Conservation (phyloP, 1,139 yeast species). For the Suhomyces anneliseae region DNA sequence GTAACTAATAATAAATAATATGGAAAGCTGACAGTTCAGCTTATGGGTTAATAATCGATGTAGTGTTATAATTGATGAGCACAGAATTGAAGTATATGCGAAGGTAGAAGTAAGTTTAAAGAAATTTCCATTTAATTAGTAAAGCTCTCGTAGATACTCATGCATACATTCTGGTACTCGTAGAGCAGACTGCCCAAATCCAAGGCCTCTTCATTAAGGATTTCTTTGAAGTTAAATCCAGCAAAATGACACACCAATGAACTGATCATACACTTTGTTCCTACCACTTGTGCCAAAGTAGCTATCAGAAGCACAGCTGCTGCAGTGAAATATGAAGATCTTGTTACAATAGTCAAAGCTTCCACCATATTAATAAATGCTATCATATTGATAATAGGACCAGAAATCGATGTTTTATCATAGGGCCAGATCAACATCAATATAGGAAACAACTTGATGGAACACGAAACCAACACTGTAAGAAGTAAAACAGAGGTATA, state of each 20-base stretch:
- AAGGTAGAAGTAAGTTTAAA: too few relatives aligned
- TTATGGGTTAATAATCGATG: too few relatives aligned
- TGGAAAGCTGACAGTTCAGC: too few relatives aligned
- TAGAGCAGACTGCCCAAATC: conserved; percentile 1
- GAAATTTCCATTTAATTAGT: background rate
- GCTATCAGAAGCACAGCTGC: conserved; percentile 17
- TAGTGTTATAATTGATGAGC: too few relatives aligned
- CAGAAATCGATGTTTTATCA: conserved; percentile 66
- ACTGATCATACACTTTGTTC: conserved; percentile 11
- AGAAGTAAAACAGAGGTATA: conserved; percentile 50
- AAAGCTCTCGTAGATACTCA: background rate
- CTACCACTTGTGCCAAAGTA: conserved; percentile 6
- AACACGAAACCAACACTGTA: conserved; percentile 71
- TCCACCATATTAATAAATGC: conserved; percentile 67
- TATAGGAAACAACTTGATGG: conserved; percentile 85
- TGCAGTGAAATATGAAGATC: conserved; percentile 40
- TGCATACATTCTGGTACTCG: conserved; percentile 2
- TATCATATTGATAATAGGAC: conserved; percentile 54
- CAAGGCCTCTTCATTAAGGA: conserved; percentile 10
- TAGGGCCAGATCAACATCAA: conserved; percentile 96
- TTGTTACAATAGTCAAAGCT: conserved; percentile 58
- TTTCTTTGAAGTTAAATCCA: conserved; percentile 3
- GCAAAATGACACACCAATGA: conserved; percentile 10
- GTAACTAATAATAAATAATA: too few relatives aligned
- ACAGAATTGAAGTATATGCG: too few relatives aligned